phyloP scores from a whole-genome alignment of 352 stramenopile genomes.

The Stephanocyclus meneghinianus region DNA sequence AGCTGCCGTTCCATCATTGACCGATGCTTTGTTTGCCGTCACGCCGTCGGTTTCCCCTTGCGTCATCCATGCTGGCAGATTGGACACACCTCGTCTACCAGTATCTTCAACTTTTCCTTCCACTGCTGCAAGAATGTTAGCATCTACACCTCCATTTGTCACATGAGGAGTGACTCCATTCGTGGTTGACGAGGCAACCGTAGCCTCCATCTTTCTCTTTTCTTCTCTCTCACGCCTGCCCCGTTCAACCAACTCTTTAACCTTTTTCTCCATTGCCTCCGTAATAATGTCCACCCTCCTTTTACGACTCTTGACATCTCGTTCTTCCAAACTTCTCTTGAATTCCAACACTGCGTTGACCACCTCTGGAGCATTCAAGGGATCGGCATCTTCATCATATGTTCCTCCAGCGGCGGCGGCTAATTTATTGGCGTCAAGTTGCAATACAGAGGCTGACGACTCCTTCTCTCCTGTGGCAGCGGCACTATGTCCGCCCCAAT shows the following conservation, averaged over 20 bases:
- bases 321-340: constrained; percentile 55
- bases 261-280: constrained; percentile 60
- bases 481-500: constrained; percentile 29
- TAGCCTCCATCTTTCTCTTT: constrained; percentile 43
- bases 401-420: constrained; percentile 46
- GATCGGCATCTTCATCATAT: constrained; percentile 75
- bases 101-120: constrained; percentile 22
- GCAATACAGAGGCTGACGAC: neutral
- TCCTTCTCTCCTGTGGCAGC: constrained; percentile 13
- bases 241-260: constrained; percentile 46
- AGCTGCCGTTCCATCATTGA: constrained; percentile 9
- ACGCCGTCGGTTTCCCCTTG: constrained; percentile 19
- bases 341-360: constrained; percentile 70
- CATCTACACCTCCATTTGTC: constrained; percentile 17
- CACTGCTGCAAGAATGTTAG: constrained; percentile 9
- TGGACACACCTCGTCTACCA: constrained; percentile 61
- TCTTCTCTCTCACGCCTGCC: constrained; percentile 43
- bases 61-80: constrained; percentile 81
- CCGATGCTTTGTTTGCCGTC: constrained; percentile 5
- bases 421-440: constrained; percentile 42
- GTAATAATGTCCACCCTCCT: constrained; percentile 52
- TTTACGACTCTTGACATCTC: constrained; percentile 59
- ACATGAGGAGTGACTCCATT: constrained; percentile 5
- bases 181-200: neutral
- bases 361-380: constrained; percentile 68